Evolutionary conservation across 2,329 filamentous ascomycete genomes (phyloP).

Genomic region (Neopestalotiopsis sp.): DNA sequence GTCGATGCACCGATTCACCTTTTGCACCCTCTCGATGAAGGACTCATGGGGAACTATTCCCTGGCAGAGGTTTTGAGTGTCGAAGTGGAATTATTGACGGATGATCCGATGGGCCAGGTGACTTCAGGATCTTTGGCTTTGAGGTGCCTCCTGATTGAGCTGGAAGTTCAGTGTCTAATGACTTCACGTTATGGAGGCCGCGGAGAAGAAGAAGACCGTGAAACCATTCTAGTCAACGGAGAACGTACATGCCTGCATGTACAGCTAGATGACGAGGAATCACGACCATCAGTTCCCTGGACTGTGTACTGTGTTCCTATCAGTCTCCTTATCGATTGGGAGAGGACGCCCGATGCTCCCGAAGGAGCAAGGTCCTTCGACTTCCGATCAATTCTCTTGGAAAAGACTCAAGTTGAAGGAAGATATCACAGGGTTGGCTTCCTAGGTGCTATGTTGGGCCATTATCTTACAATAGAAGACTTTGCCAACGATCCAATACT

Average conservation of each 20-base stretch:
- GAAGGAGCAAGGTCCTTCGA: too few species aligned
- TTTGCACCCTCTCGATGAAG: not conserved
- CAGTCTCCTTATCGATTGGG: not conserved
- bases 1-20: slow-evolving; percentile 1
- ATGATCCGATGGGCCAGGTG: slow-evolving; percentile 2
- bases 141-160: not conserved
- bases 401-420: too few species aligned
- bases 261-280: not conserved
- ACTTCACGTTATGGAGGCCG: not conserved
- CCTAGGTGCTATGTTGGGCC: too few species aligned
- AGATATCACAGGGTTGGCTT: too few species aligned
- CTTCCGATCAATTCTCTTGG: too few species aligned
- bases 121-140: not conserved
- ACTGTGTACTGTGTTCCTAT: not conserved
- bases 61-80: not conserved
- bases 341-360: too few species aligned
- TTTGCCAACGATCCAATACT: too few species aligned
- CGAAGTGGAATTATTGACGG: not conserved
- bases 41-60: not conserved
- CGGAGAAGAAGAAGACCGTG: too few species aligned
- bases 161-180: not conserved
- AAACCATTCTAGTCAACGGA: not conserved
- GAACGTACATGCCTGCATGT: not conserved
- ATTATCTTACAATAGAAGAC: too few species aligned
- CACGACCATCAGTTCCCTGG: not conserved